Percentiles rank a stretch among this genome's conserved stretches.
These are phyloP conservation scores for Rhododendron williamsianum DNA, from an alignment of 148 eudicot species.

Conservation along the genomic window DNA sequence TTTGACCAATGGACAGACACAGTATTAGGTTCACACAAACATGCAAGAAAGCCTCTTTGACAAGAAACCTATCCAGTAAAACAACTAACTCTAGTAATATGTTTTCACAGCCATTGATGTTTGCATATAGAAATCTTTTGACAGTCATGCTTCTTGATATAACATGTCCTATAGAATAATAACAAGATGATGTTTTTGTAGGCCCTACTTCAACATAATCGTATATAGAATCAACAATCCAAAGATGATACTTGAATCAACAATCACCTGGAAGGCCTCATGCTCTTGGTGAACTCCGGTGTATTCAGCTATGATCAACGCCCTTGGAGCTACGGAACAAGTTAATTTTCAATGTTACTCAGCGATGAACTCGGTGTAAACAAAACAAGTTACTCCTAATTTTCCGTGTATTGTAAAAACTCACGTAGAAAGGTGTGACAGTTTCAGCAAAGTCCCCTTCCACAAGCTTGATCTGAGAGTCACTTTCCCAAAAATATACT, in stretches of 20 bases:
- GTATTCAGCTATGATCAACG: no score
- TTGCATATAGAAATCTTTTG: not conserved
- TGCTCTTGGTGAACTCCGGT: no score
- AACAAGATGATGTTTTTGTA: no score
- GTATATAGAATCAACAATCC: no score
- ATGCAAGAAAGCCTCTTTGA: not conserved
- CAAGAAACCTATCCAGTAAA: not conserved
- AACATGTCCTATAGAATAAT: not conserved
- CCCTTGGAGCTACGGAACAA: no score
- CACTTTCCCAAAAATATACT: slow-evolving; percentile 83
- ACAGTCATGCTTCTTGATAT: not conserved
- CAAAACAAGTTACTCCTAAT: no score
- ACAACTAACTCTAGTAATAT: not conserved
- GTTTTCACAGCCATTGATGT: not conserved
- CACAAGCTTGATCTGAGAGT: slow-evolving; percentile 69
- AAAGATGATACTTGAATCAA: no score
- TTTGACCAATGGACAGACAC: not conserved
- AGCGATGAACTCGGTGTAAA: no score
- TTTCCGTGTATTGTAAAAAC: slow-evolving; percentile 1
- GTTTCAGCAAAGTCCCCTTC: slow-evolving; percentile 91
- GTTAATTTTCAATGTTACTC: no score
- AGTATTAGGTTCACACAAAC: not conserved
- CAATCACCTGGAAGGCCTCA: no score
- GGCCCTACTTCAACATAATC: no score
- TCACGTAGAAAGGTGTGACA: slow-evolving; percentile 84